Base-by-base conservation (phyloP, 208 protist species). In the Tritrichomonas musculus region DNA sequence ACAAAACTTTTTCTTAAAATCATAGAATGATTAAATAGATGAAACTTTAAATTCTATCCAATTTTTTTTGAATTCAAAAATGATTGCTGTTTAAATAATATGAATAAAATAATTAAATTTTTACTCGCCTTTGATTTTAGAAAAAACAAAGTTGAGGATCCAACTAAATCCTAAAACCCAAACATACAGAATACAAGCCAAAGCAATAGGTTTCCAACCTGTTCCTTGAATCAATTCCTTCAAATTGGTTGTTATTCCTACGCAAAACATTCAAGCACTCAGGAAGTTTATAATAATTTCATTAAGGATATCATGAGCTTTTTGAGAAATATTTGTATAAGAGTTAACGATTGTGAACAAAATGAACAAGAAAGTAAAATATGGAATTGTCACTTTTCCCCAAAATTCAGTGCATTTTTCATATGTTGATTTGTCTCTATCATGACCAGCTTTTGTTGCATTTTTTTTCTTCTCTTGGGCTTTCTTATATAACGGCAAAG, bases 91-190 rank as follows among this genome's bases (percentile, higher is more conserved):
- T n/a, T n/a, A n/a, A n/a, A n/a, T n/a, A n/a, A n/a, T n/a, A n/a
- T n/a, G n/a, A n/a, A n/a, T n/a, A n/a, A n/a, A n/a, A n/a, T n/a
- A n/a, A n/a, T n/a, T n/a, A n/a, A n/a, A n/a, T n/a, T n/a, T n/a
- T n/a, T n/a, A n/a, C n/a, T n/a, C n/a, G n/a, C n/a, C n/a, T n/a
- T n/a, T n/a, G n/a, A n/a, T n/a, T n/a, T n/a, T n/a, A n/a, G n/a
- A n/a, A n/a, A 82, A 82, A 47, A 82, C 5, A 50, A 53, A 53
- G 14, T 50, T 36, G 4, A 82, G 50, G 0, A 82, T 11, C 73
- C 73, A 82, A 50, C 73, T 41, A 82, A 82, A 82, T 41, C 47
- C 47, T 20, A 82, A 82, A 47, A 82, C 73, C 73, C 73, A 82
- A 27, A 82, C 41, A 50, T 82, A 82, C 11, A 82, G 11, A 50